Base-by-base conservation (phyloP, 225 moss, liverwort and hornwort genomes). In the Sphagnum contortum region DNA sequence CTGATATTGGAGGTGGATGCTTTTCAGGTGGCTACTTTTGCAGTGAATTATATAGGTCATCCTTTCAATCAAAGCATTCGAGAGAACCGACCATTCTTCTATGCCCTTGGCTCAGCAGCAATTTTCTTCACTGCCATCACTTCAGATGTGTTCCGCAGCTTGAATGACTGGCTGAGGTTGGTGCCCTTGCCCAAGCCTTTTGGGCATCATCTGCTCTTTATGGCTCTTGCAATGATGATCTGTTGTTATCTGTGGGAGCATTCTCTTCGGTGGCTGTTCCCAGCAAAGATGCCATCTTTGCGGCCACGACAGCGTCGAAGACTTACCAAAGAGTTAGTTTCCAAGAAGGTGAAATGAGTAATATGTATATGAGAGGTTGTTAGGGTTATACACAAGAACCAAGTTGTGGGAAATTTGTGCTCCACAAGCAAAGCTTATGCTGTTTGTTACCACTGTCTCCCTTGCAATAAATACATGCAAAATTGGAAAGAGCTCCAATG, bases 21-120 rank as follows among this genome's bases (percentile, higher is more conserved):
- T 29, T 29, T 70, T 59, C 89, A 93, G 89, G 96, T 98, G 69
- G 96, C 96, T 64, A 98, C 96, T 56, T 98, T 98, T 66, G 96
- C 88, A 12, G 96, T 98, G 56, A 98, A 98, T 70, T 98, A 98
- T 51, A 98, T 98, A 29, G 96, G 96, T 65, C 96, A 93, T 73
- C 96, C 96, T 63, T 98, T 98, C 70, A 98, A 98, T 71, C 96
- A 98, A 72, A 98, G 96, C 57, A 98, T 98, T 60, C 73, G 84
- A 60, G 96, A 98, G 72, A 98, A 98, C 62, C 83, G 70, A 71
- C 87, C 96, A 7, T 98, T 98, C 69, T 93, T 77, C 69, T 88
- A 87, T 50, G 96, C 96, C 10, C 87, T 98, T 29, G 89, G 71
- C 12, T 80, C 93, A 10, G 93, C 96, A 56, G 90, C 75, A 57